phyloP scores from a whole-genome alignment of 805 yeast genomes.

The Pichia nanzhaoensis region DNA sequence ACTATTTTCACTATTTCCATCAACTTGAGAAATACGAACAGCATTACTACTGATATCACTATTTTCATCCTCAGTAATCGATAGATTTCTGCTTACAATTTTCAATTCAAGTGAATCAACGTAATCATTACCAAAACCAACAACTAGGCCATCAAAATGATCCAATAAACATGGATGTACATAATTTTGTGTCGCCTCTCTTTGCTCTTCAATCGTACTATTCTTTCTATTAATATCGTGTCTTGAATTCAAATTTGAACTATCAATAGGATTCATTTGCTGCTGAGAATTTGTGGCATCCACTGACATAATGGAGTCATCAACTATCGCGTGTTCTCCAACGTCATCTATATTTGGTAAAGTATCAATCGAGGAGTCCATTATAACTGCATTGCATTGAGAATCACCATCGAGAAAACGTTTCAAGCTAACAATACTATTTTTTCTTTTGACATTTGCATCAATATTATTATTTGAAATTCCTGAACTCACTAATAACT shows the following conservation, averaged over 20 bases:
- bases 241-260: not conserved
- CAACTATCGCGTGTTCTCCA: constrained; percentile 1
- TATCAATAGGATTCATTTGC: too few relatives aligned
- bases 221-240: constrained; percentile 24
- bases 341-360: not conserved
- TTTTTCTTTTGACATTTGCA: constrained; percentile 9
- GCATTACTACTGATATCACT: not conserved
- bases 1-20: not conserved
- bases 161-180: constrained; percentile 43
- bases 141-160: constrained; percentile 49
- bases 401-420: constrained; percentile 14
- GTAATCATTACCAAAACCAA: constrained; percentile 48
- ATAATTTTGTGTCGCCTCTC: constrained; percentile 45
- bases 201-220: constrained; percentile 51
- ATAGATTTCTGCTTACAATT: not conserved
- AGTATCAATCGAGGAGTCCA: constrained; percentile 7
- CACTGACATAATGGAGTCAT: not conserved
- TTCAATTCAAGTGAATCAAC: constrained; percentile 35
- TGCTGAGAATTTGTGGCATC: too few relatives aligned
- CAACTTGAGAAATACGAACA: not conserved
- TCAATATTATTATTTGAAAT: constrained; percentile 1
- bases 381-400: constrained; percentile 16
- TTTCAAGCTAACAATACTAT: constrained; percentile 11
- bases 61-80: not conserved
- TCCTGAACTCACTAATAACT: constrained; percentile 10